phyloP scores from a whole-genome alignment of 2,329 filamentous ascomycete genomes.

The Microcera coccophila region DNA sequence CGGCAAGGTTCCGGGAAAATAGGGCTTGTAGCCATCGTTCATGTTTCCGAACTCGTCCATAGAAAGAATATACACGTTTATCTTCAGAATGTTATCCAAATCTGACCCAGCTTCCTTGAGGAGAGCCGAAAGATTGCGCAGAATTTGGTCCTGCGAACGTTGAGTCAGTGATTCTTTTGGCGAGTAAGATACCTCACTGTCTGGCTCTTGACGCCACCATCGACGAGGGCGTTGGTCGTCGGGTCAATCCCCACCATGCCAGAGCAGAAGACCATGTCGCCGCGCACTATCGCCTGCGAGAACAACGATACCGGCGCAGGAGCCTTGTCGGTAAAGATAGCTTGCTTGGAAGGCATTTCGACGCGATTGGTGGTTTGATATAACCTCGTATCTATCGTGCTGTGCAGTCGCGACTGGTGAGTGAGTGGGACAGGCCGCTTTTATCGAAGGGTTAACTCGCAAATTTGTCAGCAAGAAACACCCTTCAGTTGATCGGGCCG shows the following conservation, averaged over 20 bases:
- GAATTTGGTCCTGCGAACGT: not conserved
- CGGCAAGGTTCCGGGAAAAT: not conserved
- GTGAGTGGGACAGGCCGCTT: no score
- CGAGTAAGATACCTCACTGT: not conserved
- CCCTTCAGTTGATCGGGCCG: no score
- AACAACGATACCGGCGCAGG: not conserved
- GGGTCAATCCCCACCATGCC: conserved; percentile 3
- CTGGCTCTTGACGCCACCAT: not conserved
- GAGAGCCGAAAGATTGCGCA: not conserved
- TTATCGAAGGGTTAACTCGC: no score
- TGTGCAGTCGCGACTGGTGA: no score
- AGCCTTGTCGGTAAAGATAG: conserved; percentile 1
- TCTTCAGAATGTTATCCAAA: not conserved
- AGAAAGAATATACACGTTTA: not conserved
- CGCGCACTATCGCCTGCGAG: not conserved
- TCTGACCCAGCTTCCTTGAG: not conserved
- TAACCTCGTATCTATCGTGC: no score
- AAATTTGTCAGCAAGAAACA: no score
- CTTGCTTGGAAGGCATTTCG: not conserved
- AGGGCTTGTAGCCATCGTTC: not conserved
- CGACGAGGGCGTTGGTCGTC: conserved; percentile 3
- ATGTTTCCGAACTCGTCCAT: not conserved
- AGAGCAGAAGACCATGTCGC: conserved; percentile 5
- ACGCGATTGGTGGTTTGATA: no score
- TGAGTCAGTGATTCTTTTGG: not conserved